These are phyloP conservation scores for Phylloporus sp. DNA, from an alignment of 768 basidiomycete species.

Conservation along the genomic window DNA sequence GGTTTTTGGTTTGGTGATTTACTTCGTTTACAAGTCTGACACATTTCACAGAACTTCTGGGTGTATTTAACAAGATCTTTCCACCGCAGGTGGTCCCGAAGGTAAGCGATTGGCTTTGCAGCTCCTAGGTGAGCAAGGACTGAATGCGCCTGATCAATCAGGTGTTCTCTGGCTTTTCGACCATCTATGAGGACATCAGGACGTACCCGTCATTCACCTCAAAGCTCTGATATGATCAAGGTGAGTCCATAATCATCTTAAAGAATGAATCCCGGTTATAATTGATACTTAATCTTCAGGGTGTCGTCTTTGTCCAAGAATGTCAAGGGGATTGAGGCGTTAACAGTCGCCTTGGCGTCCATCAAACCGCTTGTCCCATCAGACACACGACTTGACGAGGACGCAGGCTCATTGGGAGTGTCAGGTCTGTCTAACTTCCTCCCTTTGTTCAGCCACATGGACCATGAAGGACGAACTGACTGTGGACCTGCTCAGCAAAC, in stretches of 20 bases:
- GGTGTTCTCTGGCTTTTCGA: conserved; percentile 23
- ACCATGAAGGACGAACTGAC: conserved; percentile 13
- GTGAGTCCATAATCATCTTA: neutral
- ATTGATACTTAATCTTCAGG: no score
- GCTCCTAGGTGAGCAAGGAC: conserved; percentile 37
- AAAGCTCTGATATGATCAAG: conserved; percentile 21
- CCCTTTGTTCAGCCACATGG: neutral
- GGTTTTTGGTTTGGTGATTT: conserved; percentile 26
- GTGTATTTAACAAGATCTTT: conserved; percentile 31
- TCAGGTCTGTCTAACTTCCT: no score
- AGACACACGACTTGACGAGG: no score
- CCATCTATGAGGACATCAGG: neutral
- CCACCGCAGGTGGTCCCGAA: conserved; percentile 40
- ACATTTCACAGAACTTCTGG: conserved; percentile 20
- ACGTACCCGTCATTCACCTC: conserved; percentile 13
- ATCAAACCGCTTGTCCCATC: no score
- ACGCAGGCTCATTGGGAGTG: no score
- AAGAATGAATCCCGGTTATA: neutral
- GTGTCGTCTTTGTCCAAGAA: no score
- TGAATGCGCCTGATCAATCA: conserved; percentile 38
- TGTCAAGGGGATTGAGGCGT: no score
- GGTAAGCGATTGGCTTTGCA: conserved; percentile 31
- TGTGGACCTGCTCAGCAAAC: neutral
- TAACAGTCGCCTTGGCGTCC: no score
- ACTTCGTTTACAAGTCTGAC: conserved; percentile 19